Base-by-base conservation (phyloP, 2,329 filamentous ascomycete genomes). In the Aureobasidium zeae region DNA sequence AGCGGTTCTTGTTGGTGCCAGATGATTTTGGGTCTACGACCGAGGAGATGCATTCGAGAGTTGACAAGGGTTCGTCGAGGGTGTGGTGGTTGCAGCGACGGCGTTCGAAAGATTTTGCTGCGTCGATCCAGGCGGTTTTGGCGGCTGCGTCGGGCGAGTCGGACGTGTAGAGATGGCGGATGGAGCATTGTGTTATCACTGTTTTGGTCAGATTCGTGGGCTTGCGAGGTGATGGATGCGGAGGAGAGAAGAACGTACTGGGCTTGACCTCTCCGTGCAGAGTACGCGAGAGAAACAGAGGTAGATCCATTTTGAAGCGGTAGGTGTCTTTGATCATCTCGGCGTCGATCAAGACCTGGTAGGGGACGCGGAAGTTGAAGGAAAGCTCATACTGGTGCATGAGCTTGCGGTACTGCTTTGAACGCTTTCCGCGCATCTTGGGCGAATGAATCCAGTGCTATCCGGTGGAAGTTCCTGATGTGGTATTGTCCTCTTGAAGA, bases 291-390 rank as follows among this genome's bases (percentile, higher is more conserved):
- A 95, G 68, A 16, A 81, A 77, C 26, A 75, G 73, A 37, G 83
- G 69, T n/a, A 95, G 70, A 49, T 94, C 83, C 83, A 95, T 94
- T 57, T 89, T 91, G 69, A 84, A 91, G 37, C 77, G 76, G 52
- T 82, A 77, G 16, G 87, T 80, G 60, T 93, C 86, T 57, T 77
- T 74, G 39, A 96, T 75, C 55, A 96, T 85, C 51, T 87, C 79
- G 47, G 86, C 84, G 59, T 94, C 88, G 49, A 95, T 79, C 31
- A 94, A 70, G 39, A 94, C 81, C 67, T 96, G 91, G 67, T 95
- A 96, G 9, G 91, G 87, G 66, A 91, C 84, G 54, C 88, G 85
- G 63, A 95, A 95, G 48, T 83, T 82, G 61, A 94, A 95, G 48
- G 79, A 80, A 62, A 89, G 74, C 59, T 81, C 79, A 73, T 88